Evolutionary conservation across 345 rosid genomes (phyloP), one percentile per base, ranked within the genome.

Genomic region (Durio zibethinus): DNA sequence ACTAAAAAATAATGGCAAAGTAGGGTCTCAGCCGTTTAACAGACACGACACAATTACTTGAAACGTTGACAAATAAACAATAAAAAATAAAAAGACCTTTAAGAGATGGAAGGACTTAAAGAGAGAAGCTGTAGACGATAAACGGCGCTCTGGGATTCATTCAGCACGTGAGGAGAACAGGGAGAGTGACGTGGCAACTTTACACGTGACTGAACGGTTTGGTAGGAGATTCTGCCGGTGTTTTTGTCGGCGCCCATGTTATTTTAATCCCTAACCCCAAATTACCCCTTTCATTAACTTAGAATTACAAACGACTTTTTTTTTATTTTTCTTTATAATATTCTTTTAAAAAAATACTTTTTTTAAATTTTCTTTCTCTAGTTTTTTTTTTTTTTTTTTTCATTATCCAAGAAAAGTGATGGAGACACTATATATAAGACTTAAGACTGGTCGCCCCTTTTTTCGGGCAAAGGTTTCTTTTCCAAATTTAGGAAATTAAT

Each of bases 161-260:
- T 38, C 23, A 35, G 52, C 73, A 72, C 73, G 54, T 62, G 76
- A 71, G 40, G 29, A 27, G 69, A 35, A 7, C 25, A 15, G 14
- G 48, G 8, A 6, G 5, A 61, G 8, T 18, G 69, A 78, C 52
- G 80, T 59, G 74, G 40, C 27, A 75, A n/a, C 9, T 29, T 4
- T 4, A 10, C 78, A 74, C 78, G 81, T 77, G 80, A n/a, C 8
- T 5, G 6, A 31, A 63, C 57, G 40, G 72, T 25, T 67, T 76
- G 80, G 80, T 72, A 73, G 72, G 72, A 59, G 5, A n/a, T 15
- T 71, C n/a, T 63, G 82, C 79, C 76, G 53, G 79, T 70, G n/a
- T 48, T 71, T 78, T 83, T 75, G 83, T 83, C 80, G 78, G 84
- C 80, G 40, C 76, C 64, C 77, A 54, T 62, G 42, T 72, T 45